A percentile compares a stretch with the other conserved stretches of the same genome.
These are phyloP conservation scores for Colletotrichum spinosum DNA, from an alignment of 2,329 filamentous ascomycete species.

Conservation along the genomic window DNA sequence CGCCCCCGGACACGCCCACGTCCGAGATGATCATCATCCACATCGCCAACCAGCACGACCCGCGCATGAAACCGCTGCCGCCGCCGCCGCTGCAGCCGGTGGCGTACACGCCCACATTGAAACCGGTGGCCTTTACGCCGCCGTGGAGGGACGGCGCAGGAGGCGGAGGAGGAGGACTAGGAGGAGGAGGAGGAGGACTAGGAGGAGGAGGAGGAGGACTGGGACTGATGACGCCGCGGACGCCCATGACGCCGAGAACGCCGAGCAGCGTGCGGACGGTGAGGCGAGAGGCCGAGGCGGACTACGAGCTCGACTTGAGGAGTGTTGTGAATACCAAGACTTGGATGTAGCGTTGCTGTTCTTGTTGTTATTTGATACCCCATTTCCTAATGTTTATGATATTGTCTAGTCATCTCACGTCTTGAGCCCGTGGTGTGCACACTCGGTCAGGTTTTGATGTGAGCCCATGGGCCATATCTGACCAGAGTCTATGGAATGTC, in stretches of 20 bases:
- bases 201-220: not conserved
- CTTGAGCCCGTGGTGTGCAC: too few species aligned
- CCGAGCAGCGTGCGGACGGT: constrained; percentile 7
- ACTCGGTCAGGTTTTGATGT: too few species aligned
- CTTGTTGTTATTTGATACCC: constrained; percentile 5
- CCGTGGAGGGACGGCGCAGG: constrained; percentile 12
- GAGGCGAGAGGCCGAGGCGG: constrained; percentile 10
- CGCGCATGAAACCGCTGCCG: constrained; percentile 26
- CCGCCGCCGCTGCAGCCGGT: constrained; percentile 9
- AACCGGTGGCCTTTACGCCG: not conserved
- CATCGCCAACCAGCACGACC: constrained; percentile 12
- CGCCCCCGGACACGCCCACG: not conserved
- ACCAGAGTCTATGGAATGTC: too few species aligned
- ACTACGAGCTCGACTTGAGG: constrained; percentile 24
- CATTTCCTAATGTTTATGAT: not conserved
- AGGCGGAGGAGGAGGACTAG: too few species aligned
- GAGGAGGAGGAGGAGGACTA: too few species aligned
- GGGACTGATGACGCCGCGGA: not conserved
- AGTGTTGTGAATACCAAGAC: constrained; percentile 14
- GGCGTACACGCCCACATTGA: not conserved
- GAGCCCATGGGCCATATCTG: too few species aligned
- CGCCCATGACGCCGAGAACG: not conserved
- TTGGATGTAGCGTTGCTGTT: constrained; percentile 17
- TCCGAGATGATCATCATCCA: constrained; percentile 19
- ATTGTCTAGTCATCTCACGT: too few species aligned